Percentiles rank a stretch among this genome's conserved stretches.
These are phyloP conservation scores for Nematocida displodere DNA, from an alignment of 371 early-diverging fungal species.

Conservation along the genomic window DNA sequence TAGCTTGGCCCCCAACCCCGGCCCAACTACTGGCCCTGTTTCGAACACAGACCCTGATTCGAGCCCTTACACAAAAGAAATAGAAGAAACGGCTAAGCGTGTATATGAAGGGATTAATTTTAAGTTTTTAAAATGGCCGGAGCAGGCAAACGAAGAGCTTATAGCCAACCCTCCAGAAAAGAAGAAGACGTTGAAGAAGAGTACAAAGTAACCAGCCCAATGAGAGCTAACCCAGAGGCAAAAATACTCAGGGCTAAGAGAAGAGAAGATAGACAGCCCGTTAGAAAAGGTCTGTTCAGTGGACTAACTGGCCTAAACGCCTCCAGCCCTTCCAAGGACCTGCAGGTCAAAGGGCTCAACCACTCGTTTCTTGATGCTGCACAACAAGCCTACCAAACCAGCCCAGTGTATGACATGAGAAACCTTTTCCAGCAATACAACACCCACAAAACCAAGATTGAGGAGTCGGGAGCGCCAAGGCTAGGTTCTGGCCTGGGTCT, in stretches of 20 bases:
- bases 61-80: background rate
- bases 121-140: constrained; percentile 51
- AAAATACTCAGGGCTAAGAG: constrained; percentile 42
- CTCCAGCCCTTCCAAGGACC: too few relatives aligned
- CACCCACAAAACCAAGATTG: background rate
- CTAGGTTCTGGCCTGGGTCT: background rate
- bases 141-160: constrained; percentile 38
- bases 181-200: constrained; percentile 2
- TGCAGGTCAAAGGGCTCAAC: constrained; percentile 42
- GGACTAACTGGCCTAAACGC: background rate
- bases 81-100: constrained; percentile 10
- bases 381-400: constrained; percentile 2
- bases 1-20: too few relatives aligned
- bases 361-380: constrained; percentile 38
- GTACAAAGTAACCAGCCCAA: background rate
- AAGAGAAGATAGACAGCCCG: background rate
- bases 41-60: background rate
- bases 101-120: constrained; percentile 9
- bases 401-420: constrained; percentile 17
- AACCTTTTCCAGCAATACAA: constrained; percentile 25
- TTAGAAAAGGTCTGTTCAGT: background rate
- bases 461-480: background rate
- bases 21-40: background rate
- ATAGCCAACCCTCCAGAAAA: background rate
- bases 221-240: constrained; percentile 18